phyloP scores from a whole-genome alignment of 768 basidiomycete species.

The Boletus rufocinnamomeus region DNA sequence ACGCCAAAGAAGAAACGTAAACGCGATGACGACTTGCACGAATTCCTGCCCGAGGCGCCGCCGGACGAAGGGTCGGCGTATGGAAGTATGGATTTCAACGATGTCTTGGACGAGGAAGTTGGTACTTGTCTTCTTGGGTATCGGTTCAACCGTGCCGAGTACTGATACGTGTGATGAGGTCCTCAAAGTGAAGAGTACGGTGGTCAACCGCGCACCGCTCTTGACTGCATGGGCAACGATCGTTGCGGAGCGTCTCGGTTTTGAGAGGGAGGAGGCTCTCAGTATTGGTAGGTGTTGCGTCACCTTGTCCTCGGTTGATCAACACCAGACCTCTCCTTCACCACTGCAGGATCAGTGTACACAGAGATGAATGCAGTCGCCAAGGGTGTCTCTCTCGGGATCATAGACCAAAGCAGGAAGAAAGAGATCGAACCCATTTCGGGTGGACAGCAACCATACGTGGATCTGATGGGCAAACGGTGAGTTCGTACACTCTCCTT shows the following conservation, averaged over 20 bases:
- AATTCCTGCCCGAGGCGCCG: slow-evolving; percentile 55
- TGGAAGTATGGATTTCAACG: slow-evolving; percentile 69
- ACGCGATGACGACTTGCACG: slow-evolving; percentile 49
- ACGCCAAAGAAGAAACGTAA: slow-evolving; percentile 56
- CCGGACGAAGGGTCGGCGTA: slow-evolving; percentile 50
- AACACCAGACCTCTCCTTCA: neutral
- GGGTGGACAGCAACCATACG: slow-evolving; percentile 74
- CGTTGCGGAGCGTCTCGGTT: slow-evolving; percentile 85
- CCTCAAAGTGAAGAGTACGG: slow-evolving; percentile 57
- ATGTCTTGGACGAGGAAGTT: slow-evolving; percentile 73
- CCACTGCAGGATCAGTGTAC: slow-evolving; percentile 75
- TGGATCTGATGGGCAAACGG: slow-evolving; percentile 83
- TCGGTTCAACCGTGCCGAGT: neutral
- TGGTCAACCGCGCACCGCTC: slow-evolving; percentile 90
- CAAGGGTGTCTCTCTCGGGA: slow-evolving; percentile 83
- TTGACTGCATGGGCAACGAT: slow-evolving; percentile 93
- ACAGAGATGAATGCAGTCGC: slow-evolving; percentile 90
- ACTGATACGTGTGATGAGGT: slow-evolving; percentile 41
- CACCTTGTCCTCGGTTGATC: neutral
- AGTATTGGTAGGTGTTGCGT: slow-evolving; percentile 71
- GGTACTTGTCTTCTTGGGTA: slow-evolving; percentile 11
- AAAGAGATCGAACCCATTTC: slow-evolving; percentile 55
- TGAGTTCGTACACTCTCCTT: slow-evolving; percentile 27
- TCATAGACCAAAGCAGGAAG: slow-evolving; percentile 59
- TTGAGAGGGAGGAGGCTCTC: slow-evolving; percentile 84